Base-by-base conservation (phyloP, 176 grass and related monocot genomes). In the Bolboschoenus planiculmis region DNA sequence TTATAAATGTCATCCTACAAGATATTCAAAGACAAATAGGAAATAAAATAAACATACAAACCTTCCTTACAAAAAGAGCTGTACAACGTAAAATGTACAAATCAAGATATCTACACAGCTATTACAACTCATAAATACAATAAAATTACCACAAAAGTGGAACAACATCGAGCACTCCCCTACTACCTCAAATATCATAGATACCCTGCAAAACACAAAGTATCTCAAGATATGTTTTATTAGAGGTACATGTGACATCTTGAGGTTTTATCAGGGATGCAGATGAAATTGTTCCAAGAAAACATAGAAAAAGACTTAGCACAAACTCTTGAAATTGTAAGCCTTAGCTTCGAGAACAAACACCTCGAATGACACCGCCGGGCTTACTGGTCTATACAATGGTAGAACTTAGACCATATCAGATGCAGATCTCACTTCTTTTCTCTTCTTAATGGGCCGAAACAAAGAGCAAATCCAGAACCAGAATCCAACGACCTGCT, bases 391-490 rank as follows among this genome's bases (percentile, higher is more conserved):
- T 76, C 23, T 48, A 85, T 80, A 79, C 80, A 88, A 78, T 29
- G 60, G 33, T 56, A 76, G 87, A 86, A 61, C 42, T 90, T 85
- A 80, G 76, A 81, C 61, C 54, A 92, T 83, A 59, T 60, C 74
- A 78, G 68, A 79, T 86, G 62, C n/a, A 0, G 83, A 61, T 43
- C 43, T 73, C 16, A 78, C 30, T 57, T 81, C 87, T 59, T 59
- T 50, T 44, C 86, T 85, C 59, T 93, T 88, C 84, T 58, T 93
- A 85, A 43, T 82, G 36, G 83, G 89, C 51, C 56, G 78, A 44
- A 94, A 94, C 62, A 92, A 48, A 56, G 90, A 90, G 83, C 84
- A 86, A 67, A 97, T 29, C 90, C 92, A 97, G 23, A 81, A 35
- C 92, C 90, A 94, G 61, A 94, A 93, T 79, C 82, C 91, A 62